Conservation (phyloP, 345 rosid genomes). For the Bruguiera sexangula region DNA sequence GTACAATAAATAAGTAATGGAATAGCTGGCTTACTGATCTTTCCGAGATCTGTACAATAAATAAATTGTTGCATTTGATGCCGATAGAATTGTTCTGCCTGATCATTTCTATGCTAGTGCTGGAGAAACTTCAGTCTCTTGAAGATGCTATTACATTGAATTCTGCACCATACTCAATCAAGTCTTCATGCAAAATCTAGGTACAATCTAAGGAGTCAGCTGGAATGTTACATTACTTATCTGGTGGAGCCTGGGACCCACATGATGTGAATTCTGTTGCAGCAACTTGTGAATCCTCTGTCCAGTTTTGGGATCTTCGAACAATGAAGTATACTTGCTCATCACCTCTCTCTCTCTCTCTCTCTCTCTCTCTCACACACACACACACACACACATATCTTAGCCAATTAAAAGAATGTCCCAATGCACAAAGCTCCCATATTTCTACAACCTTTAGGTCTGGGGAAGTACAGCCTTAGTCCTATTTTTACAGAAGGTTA, state of each 20-base stretch:
- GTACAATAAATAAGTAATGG: conserved; percentile 21
- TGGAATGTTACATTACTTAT: background rate
- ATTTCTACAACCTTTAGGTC: too few species aligned
- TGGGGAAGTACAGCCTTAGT: too few species aligned
- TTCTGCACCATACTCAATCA: too few species aligned
- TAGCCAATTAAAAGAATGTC: background rate
- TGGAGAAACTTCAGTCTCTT: background rate
- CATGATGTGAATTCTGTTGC: conserved; percentile 76
- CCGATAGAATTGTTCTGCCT: too few species aligned
- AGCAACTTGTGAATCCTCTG: conserved; percentile 77
- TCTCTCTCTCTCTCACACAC: background rate
- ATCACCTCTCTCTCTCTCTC: background rate
- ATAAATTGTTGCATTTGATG: background rate
- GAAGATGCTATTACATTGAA: background rate
- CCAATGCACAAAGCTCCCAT: too few species aligned
- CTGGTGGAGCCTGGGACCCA: conserved; percentile 27
- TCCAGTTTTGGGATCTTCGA: conserved; percentile 87
- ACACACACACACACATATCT: background rate
- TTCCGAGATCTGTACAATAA: background rate
- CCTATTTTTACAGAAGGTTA: too few species aligned
- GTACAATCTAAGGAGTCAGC: conserved; percentile 5
- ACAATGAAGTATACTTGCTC: conserved; percentile 61
- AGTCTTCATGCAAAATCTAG: background rate
- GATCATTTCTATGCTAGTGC: too few species aligned
- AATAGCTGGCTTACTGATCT: background rate